A percentile compares a stretch with the other conserved stretches of the same genome.
Evolutionary conservation across 306 rosid genomes (phyloP).

Genomic region (Cajanus cajan): DNA sequence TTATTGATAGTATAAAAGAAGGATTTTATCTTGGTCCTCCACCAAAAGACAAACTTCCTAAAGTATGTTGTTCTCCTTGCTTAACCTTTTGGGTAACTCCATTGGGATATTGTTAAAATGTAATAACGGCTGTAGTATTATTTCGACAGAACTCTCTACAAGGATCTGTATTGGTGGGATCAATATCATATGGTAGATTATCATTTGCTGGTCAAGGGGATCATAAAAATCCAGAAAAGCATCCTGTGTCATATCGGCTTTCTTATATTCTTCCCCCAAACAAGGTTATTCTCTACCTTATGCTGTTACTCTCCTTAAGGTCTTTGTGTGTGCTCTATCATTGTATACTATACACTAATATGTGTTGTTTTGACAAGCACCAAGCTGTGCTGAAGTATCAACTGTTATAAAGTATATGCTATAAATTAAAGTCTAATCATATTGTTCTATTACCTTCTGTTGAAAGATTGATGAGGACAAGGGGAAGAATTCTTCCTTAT

Average conservation of each 20-base stretch:
- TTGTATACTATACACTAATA: neutral
- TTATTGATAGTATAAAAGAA: slow-evolving; percentile 70
- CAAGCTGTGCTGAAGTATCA: slow-evolving; percentile 21
- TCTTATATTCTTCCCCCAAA: slow-evolving; percentile 85
- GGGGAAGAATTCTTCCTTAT: slow-evolving; percentile 60
- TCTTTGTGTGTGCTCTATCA: slow-evolving; percentile 7
- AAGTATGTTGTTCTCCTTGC: slow-evolving; percentile 47
- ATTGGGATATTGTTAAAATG: slow-evolving; percentile 8
- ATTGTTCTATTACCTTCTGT: slow-evolving; percentile 17
- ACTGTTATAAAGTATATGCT: slow-evolving; percentile 10
- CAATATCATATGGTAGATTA: slow-evolving; percentile 82
- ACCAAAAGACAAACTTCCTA: slow-evolving; percentile 81
- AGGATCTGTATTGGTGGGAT: slow-evolving; percentile 86
- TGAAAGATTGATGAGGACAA: slow-evolving; percentile 77
- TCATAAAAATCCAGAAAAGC: slow-evolving; percentile 61
- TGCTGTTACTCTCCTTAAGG: slow-evolving; percentile 8
- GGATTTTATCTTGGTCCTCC: slow-evolving; percentile 92
- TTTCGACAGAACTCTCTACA: slow-evolving; percentile 61
- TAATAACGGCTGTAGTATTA: slow-evolving; percentile 19
- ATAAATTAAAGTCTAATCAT: slow-evolving; percentile 21
- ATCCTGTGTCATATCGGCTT: slow-evolving; percentile 67
- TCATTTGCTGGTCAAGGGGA: slow-evolving; percentile 46
- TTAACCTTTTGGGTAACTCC: neutral
- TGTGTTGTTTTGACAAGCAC: slow-evolving; percentile 10
- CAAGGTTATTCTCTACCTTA: slow-evolving; percentile 58